phyloP scores from a whole-genome alignment of 257 asterid species.

The Thymus mandschuricus region DNA sequence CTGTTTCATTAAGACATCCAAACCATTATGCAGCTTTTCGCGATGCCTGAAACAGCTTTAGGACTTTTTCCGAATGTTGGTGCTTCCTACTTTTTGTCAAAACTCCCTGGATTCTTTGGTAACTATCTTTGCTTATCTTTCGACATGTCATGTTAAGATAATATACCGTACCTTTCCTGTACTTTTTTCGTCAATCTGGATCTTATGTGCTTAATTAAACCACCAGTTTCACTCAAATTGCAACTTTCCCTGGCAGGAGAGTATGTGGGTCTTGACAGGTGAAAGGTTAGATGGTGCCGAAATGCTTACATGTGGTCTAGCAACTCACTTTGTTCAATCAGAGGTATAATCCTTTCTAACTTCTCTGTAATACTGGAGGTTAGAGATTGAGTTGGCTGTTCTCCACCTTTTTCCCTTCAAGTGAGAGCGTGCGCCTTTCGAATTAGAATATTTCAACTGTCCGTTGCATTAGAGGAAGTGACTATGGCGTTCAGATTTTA shows the following conservation, averaged over 20 bases:
- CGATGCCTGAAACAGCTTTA: conserved; percentile 95
- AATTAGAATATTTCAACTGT: background rate
- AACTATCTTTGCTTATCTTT: conserved; percentile 36
- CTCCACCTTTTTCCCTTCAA: background rate
- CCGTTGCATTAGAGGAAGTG: background rate
- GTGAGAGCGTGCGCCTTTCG: background rate
- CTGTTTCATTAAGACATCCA: conserved; percentile 9
- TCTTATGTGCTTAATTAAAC: background rate
- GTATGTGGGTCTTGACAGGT: conserved; percentile 78
- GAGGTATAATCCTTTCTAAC: conserved; percentile 44
- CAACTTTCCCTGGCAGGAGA: conserved; percentile 66
- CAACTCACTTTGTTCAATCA: conserved; percentile 81
- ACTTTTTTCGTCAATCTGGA: conserved; percentile 13
- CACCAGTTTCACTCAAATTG: conserved; percentile 2
- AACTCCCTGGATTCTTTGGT: conserved; percentile 91
- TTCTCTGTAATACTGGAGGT: background rate
- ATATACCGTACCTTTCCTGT: background rate
- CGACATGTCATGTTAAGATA: too few species aligned
- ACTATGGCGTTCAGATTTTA: background rate
- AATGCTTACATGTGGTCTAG: conserved; percentile 89
- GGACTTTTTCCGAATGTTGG: conserved; percentile 94
- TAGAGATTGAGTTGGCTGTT: conserved; percentile 1
- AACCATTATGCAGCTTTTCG: conserved; percentile 70
- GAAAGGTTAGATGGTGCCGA: conserved; percentile 88
- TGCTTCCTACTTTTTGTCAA: conserved; percentile 85